These are phyloP conservation scores for Fusarium bulbicola DNA, from an alignment of 2,329 filamentous ascomycete genomes.

Conservation along the genomic window DNA sequence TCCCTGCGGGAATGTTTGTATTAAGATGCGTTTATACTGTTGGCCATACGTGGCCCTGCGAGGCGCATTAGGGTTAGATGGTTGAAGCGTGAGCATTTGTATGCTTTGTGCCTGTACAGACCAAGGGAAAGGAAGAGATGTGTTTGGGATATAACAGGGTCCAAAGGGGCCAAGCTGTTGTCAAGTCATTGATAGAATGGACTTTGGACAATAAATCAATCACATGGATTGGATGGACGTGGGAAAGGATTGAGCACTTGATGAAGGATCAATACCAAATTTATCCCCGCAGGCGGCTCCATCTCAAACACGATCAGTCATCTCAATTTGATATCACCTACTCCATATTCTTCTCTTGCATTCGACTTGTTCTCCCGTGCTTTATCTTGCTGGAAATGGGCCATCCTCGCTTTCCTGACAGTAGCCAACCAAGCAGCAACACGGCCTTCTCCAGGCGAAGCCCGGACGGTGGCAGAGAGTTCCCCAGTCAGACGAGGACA, in stretches of 20 bases:
- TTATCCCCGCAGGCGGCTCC: conserved; percentile 51
- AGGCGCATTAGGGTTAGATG: conserved; percentile 31
- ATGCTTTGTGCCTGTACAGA: conserved; percentile 19
- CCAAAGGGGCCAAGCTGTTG: not conserved
- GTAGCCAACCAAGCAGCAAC: conserved; percentile 4
- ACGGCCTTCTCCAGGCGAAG: conserved; percentile 2
- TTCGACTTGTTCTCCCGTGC: not conserved
- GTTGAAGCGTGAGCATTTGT: conserved; percentile 11
- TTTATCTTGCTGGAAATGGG: not conserved
- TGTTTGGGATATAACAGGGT: not conserved
- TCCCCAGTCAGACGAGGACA: not conserved
- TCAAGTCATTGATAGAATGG: conserved; percentile 10
- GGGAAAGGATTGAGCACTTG: not conserved
- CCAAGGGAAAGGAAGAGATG: not conserved
- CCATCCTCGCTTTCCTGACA: not conserved
- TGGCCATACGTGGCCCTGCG: conserved; percentile 7
- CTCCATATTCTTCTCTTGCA: not conserved
- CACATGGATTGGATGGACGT: not conserved
- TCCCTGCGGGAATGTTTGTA: conserved; percentile 5
- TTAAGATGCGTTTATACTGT: conserved; percentile 17
- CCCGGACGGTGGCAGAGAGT: not conserved
- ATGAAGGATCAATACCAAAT: conserved; percentile 22
- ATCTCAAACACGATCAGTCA: not conserved
- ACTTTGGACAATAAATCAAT: not conserved
- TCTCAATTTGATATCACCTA: not conserved